Evolutionary conservation across 768 basidiomycete genomes (phyloP).

Genomic region (Cyclocybe cylindracea): DNA sequence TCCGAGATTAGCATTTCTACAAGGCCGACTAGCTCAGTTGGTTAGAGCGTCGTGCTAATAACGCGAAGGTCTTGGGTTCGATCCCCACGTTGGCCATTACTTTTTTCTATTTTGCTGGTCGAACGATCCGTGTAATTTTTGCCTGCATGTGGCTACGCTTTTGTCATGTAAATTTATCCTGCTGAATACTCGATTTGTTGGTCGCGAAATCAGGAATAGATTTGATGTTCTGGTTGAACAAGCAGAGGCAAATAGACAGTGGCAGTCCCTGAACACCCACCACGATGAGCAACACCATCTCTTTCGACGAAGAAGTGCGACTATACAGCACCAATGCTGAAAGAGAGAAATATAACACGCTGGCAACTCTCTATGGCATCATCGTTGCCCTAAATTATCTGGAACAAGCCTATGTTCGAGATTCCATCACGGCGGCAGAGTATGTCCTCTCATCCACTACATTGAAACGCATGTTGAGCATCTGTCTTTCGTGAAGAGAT

Average conservation of each 20-base stretch:
- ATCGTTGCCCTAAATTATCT: conserved; percentile 92
- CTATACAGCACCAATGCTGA: conserved; percentile 87
- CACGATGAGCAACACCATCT: conserved; percentile 17
- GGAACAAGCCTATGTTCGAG: conserved; percentile 93
- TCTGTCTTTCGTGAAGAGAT: conserved; percentile 59
- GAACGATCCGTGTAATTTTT: background rate
- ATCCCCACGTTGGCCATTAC: conserved; percentile 72
- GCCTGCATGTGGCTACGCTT: background rate
- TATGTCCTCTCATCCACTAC: conserved; percentile 43
- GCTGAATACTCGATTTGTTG: no score
- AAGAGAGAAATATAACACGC: conserved; percentile 83
- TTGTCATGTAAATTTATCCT: background rate
- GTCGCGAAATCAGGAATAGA: no score
- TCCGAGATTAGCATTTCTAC: background rate
- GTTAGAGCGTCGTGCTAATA: conserved; percentile 94
- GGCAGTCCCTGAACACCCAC: background rate
- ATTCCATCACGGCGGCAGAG: conserved; percentile 89
- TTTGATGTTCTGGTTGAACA: no score
- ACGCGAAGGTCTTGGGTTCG: conserved; percentile 82
- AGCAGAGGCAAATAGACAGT: no score
- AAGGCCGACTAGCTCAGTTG: conserved; percentile 89
- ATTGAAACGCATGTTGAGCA: conserved; percentile 26
- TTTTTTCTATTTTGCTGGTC: background rate
- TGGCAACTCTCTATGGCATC: conserved; percentile 90
- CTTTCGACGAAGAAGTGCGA: conserved; percentile 89